These are phyloP conservation scores for Coemansia sp. DNA, from an alignment of 192 early-diverging fungal species.

Conservation along the genomic window DNA sequence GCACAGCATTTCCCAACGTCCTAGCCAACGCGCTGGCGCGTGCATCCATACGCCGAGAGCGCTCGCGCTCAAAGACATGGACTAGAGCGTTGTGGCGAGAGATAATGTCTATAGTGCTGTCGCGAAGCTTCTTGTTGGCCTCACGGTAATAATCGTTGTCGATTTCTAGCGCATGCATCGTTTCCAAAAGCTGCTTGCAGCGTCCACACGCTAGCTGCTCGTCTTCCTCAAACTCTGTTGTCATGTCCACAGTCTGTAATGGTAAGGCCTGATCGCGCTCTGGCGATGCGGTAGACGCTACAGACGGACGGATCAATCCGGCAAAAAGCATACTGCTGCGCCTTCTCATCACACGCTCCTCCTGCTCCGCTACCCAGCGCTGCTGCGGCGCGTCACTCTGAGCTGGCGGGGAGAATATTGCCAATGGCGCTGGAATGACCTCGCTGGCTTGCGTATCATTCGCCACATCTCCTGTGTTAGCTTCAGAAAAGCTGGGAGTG, in stretches of 20 bases:
- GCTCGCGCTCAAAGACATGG: conserved; percentile 44
- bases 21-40: conserved; percentile 27
- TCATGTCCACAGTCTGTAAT: background rate
- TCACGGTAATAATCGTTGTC: conserved; percentile 60
- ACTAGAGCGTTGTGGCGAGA: conserved; percentile 57
- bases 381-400: conserved; percentile 5
- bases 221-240: background rate
- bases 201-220: conserved; percentile 19
- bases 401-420: background rate
- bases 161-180: conserved; percentile 33
- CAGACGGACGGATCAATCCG: conserved; percentile 30
- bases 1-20: conserved; percentile 27
- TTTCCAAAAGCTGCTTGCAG: conserved; percentile 41
- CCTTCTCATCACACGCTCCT: conserved; percentile 33
- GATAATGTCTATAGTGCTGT: conserved; percentile 29
- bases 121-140: conserved; percentile 51
- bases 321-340: conserved; percentile 50
- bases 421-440: background rate
- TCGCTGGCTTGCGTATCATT: background rate
- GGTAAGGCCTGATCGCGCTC: background rate
- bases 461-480: background rate
- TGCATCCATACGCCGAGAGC: conserved; percentile 25
- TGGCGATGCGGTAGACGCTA: conserved; percentile 1
- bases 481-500: background rate
- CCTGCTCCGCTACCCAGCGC: conserved; percentile 1